Percentiles rank a stretch among this genome's conserved stretches.
Evolutionary conservation across 2,329 filamentous ascomycete species (phyloP).

Genomic region (Chaetomium sp.): DNA sequence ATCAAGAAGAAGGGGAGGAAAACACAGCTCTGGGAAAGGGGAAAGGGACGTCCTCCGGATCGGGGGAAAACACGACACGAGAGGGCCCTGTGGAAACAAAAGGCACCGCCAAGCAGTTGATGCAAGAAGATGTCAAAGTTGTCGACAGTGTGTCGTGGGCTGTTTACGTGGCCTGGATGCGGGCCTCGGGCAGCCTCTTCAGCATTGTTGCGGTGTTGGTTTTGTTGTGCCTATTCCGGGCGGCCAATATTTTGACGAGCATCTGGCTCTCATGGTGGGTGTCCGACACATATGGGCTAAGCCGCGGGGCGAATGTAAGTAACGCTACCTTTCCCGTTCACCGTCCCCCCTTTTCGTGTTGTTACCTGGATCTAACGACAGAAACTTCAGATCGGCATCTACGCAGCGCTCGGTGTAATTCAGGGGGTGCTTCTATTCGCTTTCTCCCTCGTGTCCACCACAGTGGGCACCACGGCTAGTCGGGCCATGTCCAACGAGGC

Average conservation of each 20-base stretch:
- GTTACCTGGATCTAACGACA: too few species aligned
- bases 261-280: constrained; percentile 96
- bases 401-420: constrained; percentile 61
- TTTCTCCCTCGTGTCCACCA: constrained; percentile 72
- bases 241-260: constrained; percentile 78
- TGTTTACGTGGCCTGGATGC: constrained; percentile 72
- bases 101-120: constrained; percentile 53
- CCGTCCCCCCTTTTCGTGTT: too few species aligned
- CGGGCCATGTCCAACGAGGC: constrained; percentile 75
- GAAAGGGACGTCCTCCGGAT: constrained; percentile 33
- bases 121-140: constrained; percentile 67
- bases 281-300: constrained; percentile 63
- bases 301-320: constrained; percentile 48
- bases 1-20: too few species aligned
- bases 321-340: too few species aligned
- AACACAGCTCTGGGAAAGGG: constrained; percentile 34
- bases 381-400: constrained; percentile 54
- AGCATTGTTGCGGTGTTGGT: constrained; percentile 59
- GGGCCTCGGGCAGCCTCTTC: constrained; percentile 64
- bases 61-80: constrained; percentile 29
- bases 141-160: constrained; percentile 71
- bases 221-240: constrained; percentile 66
- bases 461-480: constrained; percentile 74
- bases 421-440: constrained; percentile 72
- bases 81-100: constrained; percentile 43